Percentiles rank a stretch among this genome's conserved stretches.
Evolutionary conservation across 805 yeast species (phyloP).

Genomic region (Ogataea neopini): DNA sequence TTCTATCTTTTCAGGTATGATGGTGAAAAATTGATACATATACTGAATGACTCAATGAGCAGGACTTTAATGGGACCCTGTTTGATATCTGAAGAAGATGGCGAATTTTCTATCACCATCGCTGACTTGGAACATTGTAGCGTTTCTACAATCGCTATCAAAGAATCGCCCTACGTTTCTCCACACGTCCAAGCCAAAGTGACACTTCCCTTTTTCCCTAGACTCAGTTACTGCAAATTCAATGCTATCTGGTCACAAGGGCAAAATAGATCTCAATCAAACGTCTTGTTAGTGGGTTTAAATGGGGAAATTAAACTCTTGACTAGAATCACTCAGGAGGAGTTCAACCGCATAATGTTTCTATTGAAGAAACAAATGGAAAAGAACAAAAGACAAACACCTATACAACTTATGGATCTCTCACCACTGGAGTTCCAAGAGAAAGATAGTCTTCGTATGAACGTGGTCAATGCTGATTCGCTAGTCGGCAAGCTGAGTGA

Average conservation of each 20-base stretch:
- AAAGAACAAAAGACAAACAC: slow-evolving; percentile 2
- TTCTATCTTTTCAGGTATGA: slow-evolving; percentile 21
- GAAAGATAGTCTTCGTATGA: slow-evolving; percentile 1
- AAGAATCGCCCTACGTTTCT: slow-evolving; percentile 3
- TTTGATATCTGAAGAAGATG: slow-evolving; percentile 17
- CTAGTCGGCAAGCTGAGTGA: slow-evolving; percentile 15
- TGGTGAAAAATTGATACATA: slow-evolving; percentile 15
- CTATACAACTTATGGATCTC: slow-evolving; percentile 11
- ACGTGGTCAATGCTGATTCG: slow-evolving; percentile 21
- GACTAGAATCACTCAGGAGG: slow-evolving; percentile 9
- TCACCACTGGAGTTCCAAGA: slow-evolving; percentile 10
- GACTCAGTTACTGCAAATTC: slow-evolving; percentile 31
- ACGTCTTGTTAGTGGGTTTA: slow-evolving; percentile 37
- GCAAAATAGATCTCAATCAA: not conserved
- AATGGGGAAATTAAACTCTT: slow-evolving; percentile 39
- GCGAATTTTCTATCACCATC: slow-evolving; percentile 12
- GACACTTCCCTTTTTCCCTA: slow-evolving; percentile 36
- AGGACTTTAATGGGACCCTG: slow-evolving; percentile 27
- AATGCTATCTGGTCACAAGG: slow-evolving; percentile 35
- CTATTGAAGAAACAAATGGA: slow-evolving; percentile 4
- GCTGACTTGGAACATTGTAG: slow-evolving; percentile 26
- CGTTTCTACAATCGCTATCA: slow-evolving; percentile 15
- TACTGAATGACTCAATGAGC: slow-evolving; percentile 21
- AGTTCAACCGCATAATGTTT: slow-evolving; percentile 8
- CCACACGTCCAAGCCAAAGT: slow-evolving; percentile 16